Evolutionary conservation across 2,329 filamentous ascomycete species (phyloP).

Genomic region (Fusarium buharicum): DNA sequence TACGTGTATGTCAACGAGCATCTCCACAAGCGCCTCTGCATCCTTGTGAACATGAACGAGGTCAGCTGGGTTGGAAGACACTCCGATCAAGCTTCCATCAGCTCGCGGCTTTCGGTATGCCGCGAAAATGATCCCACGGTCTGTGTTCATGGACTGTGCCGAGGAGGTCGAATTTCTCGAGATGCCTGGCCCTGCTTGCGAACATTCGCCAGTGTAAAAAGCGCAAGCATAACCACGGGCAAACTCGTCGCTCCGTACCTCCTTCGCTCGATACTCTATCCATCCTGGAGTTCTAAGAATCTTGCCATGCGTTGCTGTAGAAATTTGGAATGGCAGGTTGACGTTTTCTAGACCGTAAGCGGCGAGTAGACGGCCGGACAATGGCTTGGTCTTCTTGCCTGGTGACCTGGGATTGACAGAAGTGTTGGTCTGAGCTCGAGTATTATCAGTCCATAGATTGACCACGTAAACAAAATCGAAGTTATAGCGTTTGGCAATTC

Average conservation of each 20-base stretch:
- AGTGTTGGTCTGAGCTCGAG: conserved; percentile 10
- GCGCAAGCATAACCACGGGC: conserved; percentile 64
- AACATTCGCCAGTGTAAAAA: conserved; percentile 59
- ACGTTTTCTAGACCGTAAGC: conserved; percentile 64
- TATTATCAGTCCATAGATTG: conserved; percentile 63
- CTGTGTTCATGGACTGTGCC: conserved; percentile 46
- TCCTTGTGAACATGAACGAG: conserved; percentile 60
- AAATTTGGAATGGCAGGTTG: conserved; percentile 63
- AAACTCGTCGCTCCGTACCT: conserved; percentile 57
- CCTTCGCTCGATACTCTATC: conserved; percentile 62
- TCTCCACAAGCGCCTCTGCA: conserved; percentile 63
- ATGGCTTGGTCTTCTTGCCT: conserved; percentile 26
- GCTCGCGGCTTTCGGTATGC: conserved; percentile 62
- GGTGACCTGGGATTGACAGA: conserved; percentile 19
- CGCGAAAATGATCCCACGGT: conserved; percentile 66
- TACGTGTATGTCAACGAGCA: conserved; percentile 62
- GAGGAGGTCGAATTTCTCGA: conserved; percentile 43
- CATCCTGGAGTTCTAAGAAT: conserved; percentile 62
- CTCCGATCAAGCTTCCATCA: conserved; percentile 51
- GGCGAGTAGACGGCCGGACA: conserved; percentile 64
- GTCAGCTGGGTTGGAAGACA: conserved; percentile 52
- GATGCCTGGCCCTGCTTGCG: conserved; percentile 42
- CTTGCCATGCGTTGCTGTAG: conserved; percentile 59
- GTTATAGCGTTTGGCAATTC: conserved; percentile 65
- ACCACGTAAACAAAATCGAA: conserved; percentile 70